A percentile compares a stretch with the other conserved stretches of the same genome.
These are phyloP conservation scores for Zygoascus hellenicus DNA, from an alignment of 1,139 yeast species.

Conservation along the genomic window DNA sequence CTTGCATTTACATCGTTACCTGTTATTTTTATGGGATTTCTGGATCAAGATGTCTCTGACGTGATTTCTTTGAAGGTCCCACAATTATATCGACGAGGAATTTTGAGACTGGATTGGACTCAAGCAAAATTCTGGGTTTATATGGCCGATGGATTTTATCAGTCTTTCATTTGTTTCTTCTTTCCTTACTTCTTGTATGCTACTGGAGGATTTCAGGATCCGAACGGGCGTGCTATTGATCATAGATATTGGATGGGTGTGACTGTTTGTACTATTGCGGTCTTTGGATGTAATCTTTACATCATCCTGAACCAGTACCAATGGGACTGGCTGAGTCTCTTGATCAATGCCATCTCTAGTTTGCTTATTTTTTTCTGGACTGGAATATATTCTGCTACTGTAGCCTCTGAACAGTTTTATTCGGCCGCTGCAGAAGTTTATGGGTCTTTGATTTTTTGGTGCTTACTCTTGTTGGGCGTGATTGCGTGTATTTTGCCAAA, in stretches of 20 bases:
- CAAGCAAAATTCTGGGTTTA: conserved; percentile 75
- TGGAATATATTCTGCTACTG: conserved; percentile 73
- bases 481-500: conserved; percentile 73
- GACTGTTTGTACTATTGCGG: conserved; percentile 71
- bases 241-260: conserved; percentile 87
- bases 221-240: conserved; percentile 61
- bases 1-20: conserved; percentile 94
- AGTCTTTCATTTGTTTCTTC: conserved; percentile 77
- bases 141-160: conserved; percentile 83
- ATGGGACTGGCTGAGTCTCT: conserved; percentile 86
- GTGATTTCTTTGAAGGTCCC: conserved; percentile 83
- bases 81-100: conserved; percentile 80
- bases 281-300: conserved; percentile 72
- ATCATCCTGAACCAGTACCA: conserved; percentile 76
- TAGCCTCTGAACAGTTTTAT: conserved; percentile 62
- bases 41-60: conserved; percentile 90
- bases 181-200: conserved; percentile 73
- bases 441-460: conserved; percentile 77
- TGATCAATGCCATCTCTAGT: conserved; percentile 59
- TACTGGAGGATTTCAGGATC: conserved; percentile 50
- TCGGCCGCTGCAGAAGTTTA: conserved; percentile 69
- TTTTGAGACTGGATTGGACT: conserved; percentile 75
- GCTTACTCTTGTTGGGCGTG: conserved; percentile 66
- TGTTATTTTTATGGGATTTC: conserved; percentile 79
- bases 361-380: conserved; percentile 79